Conservation (phyloP, 441 rosid species). For the Pelargonium australe region DNA sequence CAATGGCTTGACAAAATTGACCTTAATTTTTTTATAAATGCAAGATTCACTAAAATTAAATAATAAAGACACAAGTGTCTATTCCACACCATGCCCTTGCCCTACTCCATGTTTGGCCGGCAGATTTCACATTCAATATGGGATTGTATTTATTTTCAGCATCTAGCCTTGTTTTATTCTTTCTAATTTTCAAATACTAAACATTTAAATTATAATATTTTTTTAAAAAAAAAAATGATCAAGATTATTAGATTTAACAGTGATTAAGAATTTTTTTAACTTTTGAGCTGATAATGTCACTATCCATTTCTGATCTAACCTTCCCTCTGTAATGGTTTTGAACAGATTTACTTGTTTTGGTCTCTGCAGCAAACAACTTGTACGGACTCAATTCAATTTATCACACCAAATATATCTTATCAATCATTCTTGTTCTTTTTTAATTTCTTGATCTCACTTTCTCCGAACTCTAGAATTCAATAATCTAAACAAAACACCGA, state of each 20-base stretch:
- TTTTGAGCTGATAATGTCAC: constrained; percentile 5
- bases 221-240: too few species aligned
- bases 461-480: background rate
- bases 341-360: constrained; percentile 8
- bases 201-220: too few species aligned
- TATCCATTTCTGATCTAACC: constrained; percentile 12
- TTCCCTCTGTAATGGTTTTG: constrained; percentile 17
- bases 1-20: background rate
- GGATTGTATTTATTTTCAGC: background rate
- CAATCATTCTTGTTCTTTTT: background rate
- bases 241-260: background rate
- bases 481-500: background rate
- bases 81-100: background rate
- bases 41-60: background rate
- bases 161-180: background rate
- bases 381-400: constrained; percentile 4
- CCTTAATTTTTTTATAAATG: background rate
- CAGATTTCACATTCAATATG: background rate
- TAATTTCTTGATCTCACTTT: background rate
- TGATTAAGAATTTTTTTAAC: too few species aligned
- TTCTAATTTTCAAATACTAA: background rate
- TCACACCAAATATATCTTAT: background rate
- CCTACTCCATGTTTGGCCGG: constrained; percentile 6
- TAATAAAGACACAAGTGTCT: background rate
- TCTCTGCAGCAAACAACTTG: constrained; percentile 11